Percentiles rank a stretch among this genome's conserved stretches.
phyloP scores from a whole-genome alignment of 2,329 filamentous ascomycete species.

The Hypoxylon sp. region DNA sequence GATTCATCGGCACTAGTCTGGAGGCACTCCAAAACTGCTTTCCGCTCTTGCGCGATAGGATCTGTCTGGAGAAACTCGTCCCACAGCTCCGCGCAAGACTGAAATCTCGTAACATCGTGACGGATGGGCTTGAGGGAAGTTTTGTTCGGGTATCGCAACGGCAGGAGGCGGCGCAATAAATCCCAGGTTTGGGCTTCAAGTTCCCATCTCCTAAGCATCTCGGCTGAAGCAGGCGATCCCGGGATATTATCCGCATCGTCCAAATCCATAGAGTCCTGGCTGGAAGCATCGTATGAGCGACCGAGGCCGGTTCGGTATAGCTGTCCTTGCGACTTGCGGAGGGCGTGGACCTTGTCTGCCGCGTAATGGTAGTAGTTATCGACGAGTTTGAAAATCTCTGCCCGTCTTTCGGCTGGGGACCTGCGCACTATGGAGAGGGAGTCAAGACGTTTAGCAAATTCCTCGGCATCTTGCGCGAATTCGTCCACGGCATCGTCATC shows the following conservation, averaged over 20 bases:
- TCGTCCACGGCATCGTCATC: constrained; percentile 40
- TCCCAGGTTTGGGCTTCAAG: constrained; percentile 93
- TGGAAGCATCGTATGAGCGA: constrained; percentile 52
- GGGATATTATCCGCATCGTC: constrained; percentile 61
- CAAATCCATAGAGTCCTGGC: constrained; percentile 66
- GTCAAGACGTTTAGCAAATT: constrained; percentile 86
- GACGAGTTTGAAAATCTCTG: constrained; percentile 76
- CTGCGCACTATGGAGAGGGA: constrained; percentile 70
- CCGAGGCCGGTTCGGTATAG: constrained; percentile 50
- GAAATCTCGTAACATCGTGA: constrained; percentile 50
- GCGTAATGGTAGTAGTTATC: constrained; percentile 73
- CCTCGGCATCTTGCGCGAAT: constrained; percentile 78
- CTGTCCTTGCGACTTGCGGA: constrained; percentile 58
- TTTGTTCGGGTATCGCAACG: constrained; percentile 70
- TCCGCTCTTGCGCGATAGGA: constrained; percentile 79
- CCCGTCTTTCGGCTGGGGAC: constrained; percentile 67
- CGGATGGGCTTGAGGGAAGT: constrained; percentile 52
- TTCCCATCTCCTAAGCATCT: constrained; percentile 75
- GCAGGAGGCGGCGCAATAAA: constrained; percentile 79
- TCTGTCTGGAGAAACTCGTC: constrained; percentile 81
- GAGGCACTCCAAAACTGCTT: constrained; percentile 86
- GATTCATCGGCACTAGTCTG: constrained; percentile 77
- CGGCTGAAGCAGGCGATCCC: constrained; percentile 45
- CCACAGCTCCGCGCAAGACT: constrained; percentile 61
- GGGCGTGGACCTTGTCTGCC: constrained; percentile 57